Conservation (phyloP, 2,329 filamentous ascomycete species). For the Neurospora crassa region DNA sequence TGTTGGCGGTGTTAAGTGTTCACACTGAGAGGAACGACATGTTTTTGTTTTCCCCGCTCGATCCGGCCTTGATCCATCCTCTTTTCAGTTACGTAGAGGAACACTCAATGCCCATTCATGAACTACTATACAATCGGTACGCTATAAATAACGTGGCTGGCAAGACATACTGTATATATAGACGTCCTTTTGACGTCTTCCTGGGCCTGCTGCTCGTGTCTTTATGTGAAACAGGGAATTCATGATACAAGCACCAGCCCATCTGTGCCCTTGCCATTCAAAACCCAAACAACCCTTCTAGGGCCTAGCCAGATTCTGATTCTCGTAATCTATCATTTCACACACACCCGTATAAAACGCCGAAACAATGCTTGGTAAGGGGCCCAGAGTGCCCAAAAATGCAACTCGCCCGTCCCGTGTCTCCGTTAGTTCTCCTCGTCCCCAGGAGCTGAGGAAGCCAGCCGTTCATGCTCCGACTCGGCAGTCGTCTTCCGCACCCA, state of each 20-base stretch:
- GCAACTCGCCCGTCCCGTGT: neutral
- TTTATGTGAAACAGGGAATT: neutral
- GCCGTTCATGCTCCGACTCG: neutral
- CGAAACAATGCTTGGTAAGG: slow-evolving; percentile 7
- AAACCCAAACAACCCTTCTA: neutral
- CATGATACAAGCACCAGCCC: neutral
- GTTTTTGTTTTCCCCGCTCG: neutral
- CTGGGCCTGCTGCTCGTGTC: neutral
- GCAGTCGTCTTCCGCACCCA: neutral
- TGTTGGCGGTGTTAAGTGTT: neutral
- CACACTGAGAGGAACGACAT: neutral
- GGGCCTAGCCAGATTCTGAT: neutral
- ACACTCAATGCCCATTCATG: neutral
- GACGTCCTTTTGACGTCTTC: neutral
- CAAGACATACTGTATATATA: neutral
- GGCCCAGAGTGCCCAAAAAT: neutral
- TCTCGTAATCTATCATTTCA: neutral
- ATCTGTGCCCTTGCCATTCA: neutral
- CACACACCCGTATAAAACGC: slow-evolving; percentile 5
- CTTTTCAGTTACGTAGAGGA: neutral
- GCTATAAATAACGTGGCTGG: neutral
- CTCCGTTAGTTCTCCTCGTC: neutral
- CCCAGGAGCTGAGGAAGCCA: neutral
- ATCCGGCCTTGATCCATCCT: neutral
- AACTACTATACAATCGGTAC: neutral